Conservation (phyloP, 768 basidiomycete species). For the Termitomyces sp. region DNA sequence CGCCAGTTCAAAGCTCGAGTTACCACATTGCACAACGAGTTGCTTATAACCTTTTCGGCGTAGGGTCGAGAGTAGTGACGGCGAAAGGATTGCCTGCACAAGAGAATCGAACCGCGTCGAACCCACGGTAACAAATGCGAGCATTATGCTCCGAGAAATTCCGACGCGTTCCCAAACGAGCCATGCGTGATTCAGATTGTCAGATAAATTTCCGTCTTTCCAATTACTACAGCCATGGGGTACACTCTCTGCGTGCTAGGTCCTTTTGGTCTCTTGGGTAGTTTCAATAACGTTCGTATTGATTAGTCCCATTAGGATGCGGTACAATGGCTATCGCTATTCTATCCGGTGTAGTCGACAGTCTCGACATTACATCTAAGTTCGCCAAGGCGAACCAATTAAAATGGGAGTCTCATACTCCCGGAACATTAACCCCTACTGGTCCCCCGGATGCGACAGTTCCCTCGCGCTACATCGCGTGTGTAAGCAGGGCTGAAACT, state of each 20-base stretch:
- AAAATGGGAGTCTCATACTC: slow-evolving; percentile 47
- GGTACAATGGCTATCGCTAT: slow-evolving; percentile 98
- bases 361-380: slow-evolving; percentile 52
- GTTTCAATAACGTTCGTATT: slow-evolving; percentile 7
- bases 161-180: slow-evolving; percentile 13
- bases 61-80: slow-evolving; percentile 55
- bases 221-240: slow-evolving; percentile 55
- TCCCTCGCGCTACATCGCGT: slow-evolving; percentile 81
- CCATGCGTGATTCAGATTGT: slow-evolving; percentile 12
- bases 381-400: slow-evolving; percentile 14
- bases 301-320: slow-evolving; percentile 60
- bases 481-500: slow-evolving; percentile 77
- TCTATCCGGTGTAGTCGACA: slow-evolving; percentile 86
- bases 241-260: slow-evolving; percentile 92
- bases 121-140: slow-evolving; percentile 81
- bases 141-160: slow-evolving; percentile 28
- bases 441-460: slow-evolving; percentile 60
- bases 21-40: slow-evolving; percentile 78
- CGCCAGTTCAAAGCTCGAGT: slow-evolving; percentile 47
- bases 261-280: slow-evolving; percentile 19
- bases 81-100: slow-evolving; percentile 55
- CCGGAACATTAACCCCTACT: slow-evolving; percentile 72
- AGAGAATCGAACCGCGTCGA: slow-evolving; percentile 85
- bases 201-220: slow-evolving; percentile 3
- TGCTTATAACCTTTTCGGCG: slow-evolving; percentile 49